Base-by-base conservation (phyloP, 176 grass and related monocot genomes). In the Microstegium vimineum region DNA sequence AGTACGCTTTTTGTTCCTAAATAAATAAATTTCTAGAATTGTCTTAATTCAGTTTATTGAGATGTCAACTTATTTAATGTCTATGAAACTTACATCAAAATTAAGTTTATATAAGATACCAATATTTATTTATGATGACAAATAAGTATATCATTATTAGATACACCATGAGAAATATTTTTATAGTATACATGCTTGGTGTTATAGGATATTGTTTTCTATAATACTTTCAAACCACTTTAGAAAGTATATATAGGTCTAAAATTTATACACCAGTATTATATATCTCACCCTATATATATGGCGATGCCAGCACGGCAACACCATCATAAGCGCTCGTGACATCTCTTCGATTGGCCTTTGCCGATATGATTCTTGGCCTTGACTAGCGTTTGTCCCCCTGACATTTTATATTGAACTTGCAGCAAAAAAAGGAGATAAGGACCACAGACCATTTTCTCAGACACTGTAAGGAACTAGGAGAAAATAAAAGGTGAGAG, bases 401-500 rank as follows among this genome's bases (percentile, higher is more conserved):
- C 83, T 65, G 5, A 10, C 18, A 67, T 70, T 82, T 73, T 89
- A 45, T 70, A 79, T 28, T 67, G 57, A 69, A 34, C 43, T 73
- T 30, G 37, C 17, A 45, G 12, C 6, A 7, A 45, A 69, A 69
- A 41, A 41, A 11, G 36, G 28, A 5, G 74, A 75, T 46, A 57
- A 82, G 83, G 88, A 78, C 83, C 83, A 86, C 79, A 73, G 77
- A 78, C 73, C 43, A 77, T 82, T 77, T 82, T 66, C 45, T 66
- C 27, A 81, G 14, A 77, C 17, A 41, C 43, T 81, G 69, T 18
- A 59, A 52, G 11, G 66, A 40, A 56, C 43, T 33, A 30, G 17
- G 49, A 32, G 49, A 22, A 54, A 22, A 54, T 8, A 22, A 81
- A 81, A 62, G 66, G 26, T 33, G 64, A 42, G n/a, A 30, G 54